Evolutionary conservation across 2,329 filamentous ascomycete genomes (phyloP).

Genomic region (Ophiostoma pallidulum): DNA sequence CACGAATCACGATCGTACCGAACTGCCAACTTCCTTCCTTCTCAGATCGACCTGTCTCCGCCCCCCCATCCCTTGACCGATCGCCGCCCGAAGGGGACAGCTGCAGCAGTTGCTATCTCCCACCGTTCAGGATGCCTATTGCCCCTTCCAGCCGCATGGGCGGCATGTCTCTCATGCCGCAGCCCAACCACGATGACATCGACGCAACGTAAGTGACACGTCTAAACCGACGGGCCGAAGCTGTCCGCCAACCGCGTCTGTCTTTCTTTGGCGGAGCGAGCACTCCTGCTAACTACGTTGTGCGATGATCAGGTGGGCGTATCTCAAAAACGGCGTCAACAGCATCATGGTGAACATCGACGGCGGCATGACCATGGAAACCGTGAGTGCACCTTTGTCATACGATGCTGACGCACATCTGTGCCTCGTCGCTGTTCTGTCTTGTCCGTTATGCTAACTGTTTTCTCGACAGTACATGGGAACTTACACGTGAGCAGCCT

Average conservation of each 20-base stretch:
- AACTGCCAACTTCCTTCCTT: too few species aligned
- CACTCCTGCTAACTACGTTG: too few species aligned
- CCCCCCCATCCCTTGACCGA: neutral
- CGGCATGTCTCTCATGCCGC: conserved; percentile 8
- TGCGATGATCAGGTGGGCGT: conserved; percentile 60
- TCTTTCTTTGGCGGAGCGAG: too few species aligned
- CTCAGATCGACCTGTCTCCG: too few species aligned
- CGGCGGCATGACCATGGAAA: conserved; percentile 87
- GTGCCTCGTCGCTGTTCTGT: neutral
- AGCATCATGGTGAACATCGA: conserved; percentile 90
- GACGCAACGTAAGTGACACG: conserved; percentile 17
- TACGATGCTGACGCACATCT: neutral
- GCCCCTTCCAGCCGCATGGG: conserved; percentile 5
- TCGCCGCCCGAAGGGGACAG: neutral
- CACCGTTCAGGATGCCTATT: conserved; percentile 8
- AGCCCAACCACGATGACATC: conserved; percentile 18
- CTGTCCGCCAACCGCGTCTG: neutral
- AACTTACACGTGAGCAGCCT: conserved; percentile 72
- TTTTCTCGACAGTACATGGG: conserved; percentile 68
- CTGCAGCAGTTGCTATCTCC: too few species aligned
- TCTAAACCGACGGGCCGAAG: neutral
- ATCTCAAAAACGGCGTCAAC: conserved; percentile 78
- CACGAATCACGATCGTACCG: too few species aligned
- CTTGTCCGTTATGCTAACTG: conserved; percentile 4
- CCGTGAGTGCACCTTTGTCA: conserved; percentile 40